Conservation (phyloP, 768 basidiomycete species). For the Russula virescens region DNA sequence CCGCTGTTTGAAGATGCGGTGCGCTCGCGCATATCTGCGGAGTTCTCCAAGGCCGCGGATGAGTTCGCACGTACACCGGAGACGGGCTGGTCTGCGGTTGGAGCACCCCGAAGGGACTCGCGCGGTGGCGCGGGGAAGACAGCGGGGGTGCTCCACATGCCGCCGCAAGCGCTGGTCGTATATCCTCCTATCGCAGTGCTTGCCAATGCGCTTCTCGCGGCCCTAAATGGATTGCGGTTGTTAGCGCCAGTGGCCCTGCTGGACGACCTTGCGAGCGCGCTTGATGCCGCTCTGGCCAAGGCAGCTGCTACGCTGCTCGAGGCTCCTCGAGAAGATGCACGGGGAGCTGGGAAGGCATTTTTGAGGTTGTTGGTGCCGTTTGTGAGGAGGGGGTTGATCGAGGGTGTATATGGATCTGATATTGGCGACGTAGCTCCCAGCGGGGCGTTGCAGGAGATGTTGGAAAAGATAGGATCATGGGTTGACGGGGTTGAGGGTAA, state of each 20-base stretch:
- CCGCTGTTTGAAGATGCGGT: conserved; percentile 66
- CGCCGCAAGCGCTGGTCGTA: conserved; percentile 63
- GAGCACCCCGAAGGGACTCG: conserved; percentile 22
- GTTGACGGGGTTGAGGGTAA: neutral
- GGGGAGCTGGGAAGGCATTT: conserved; percentile 49
- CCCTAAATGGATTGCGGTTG: conserved; percentile 76
- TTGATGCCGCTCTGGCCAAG: conserved; percentile 48
- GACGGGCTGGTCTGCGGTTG: conserved; percentile 19
- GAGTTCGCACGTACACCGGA: conserved; percentile 21
- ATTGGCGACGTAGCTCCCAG: conserved; percentile 7
- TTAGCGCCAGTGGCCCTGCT: conserved; percentile 66
- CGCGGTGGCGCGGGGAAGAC: conserved; percentile 19
- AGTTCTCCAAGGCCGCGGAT: conserved; percentile 40
- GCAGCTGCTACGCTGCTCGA: conserved; percentile 43
- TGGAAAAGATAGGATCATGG: conserved; percentile 13
- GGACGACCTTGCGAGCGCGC: conserved; percentile 39
- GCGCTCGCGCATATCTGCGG: conserved; percentile 45
- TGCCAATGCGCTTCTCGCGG: conserved; percentile 65
- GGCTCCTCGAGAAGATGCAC: conserved; percentile 27
- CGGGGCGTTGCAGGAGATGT: conserved; percentile 4
- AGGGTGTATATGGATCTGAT: conserved; percentile 61
- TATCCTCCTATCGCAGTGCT: conserved; percentile 69
- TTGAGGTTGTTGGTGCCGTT: conserved; percentile 64
- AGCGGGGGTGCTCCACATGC: conserved; percentile 44
- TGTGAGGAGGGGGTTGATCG: conserved; percentile 57